Evolutionary conservation across 2,329 filamentous ascomycete genomes (phyloP), one percentile per base, ranked within the genome.

Genomic region (Colletotrichum australisinense): DNA sequence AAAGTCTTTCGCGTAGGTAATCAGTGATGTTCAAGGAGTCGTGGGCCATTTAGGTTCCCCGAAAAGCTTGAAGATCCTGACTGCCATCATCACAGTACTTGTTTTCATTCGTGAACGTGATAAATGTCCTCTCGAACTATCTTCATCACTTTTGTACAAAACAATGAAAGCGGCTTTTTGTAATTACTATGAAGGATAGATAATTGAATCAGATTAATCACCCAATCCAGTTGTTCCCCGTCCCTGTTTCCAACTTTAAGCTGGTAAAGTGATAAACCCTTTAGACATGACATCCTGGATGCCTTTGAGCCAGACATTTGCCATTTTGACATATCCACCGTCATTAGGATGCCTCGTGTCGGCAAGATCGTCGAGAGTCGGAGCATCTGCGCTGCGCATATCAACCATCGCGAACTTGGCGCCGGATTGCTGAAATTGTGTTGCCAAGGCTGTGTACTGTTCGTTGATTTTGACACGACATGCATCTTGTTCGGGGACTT

Each of bases 341-440:
- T 75, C 73, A 12, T 75, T 75, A 0, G 73, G 73, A 35, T 75
- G 73, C 19, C 71, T 63, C 1, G 49, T 69, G 19, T 75, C 73
- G 14, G 60, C 35, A 11, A 78, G 60, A 22, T 77, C 75, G 9
- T 63, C 46, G 4, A 73, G 59, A 6, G 63, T 65, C 5, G 74
- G 76, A 1, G 68, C 76, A 14, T 64, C 75, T n/a, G 72, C n/a
- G 6, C 74, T 70, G 8, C 74, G 60, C 75, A 77, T 76, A 46
- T 78, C 76, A 9, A 76, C 77, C 11, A 76, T 42, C 1, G 75
- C 71, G 19, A 77, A 63, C 63, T 75, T 77, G 5, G 58, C 65
- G 1, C 75, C 75, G 8, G 67, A 64, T 11, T 32, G 64, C 58
- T 73, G 72, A 3, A 74, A 55, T 6, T 66, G 53, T 4, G 53